Evolutionary conservation across 495 filamentous ascomycete species (phyloP).

Genomic region (Aspergillus egyptiacus): DNA sequence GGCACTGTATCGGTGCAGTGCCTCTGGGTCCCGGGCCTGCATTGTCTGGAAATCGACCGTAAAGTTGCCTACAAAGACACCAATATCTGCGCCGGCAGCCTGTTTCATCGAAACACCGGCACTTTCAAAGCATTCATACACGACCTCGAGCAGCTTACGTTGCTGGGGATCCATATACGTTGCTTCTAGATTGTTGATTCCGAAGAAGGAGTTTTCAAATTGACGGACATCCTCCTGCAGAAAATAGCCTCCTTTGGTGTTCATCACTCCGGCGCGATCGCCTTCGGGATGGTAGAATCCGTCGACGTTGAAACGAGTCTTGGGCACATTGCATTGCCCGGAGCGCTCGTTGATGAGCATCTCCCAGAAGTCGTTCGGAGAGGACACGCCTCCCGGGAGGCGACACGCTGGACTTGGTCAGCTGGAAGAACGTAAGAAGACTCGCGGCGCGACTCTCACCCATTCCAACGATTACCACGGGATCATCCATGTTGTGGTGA

Average conservation of each 20-base stretch:
- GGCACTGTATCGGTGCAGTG: neutral
- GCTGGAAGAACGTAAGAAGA: too few species aligned
- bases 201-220: constrained; percentile 8
- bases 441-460: too few species aligned
- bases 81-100: constrained; percentile 36
- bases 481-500: too few species aligned
- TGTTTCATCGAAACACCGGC: constrained; percentile 12
- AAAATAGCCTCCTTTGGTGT: neutral
- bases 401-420: constrained; percentile 19
- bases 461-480: too few species aligned
- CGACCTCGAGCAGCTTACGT: constrained; percentile 23
- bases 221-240: constrained; percentile 1
- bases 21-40: constrained; percentile 2
- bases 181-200: constrained; percentile 5
- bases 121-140: constrained; percentile 21
- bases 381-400: constrained; percentile 41
- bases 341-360: constrained; percentile 28
- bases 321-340: constrained; percentile 6
- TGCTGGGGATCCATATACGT: constrained; percentile 10
- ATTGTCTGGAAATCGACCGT: constrained; percentile 14
- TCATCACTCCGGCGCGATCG: neutral
- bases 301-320: constrained; percentile 2
- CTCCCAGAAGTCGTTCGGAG: constrained; percentile 41
- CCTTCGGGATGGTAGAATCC: constrained; percentile 2
- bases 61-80: constrained; percentile 35